These are phyloP conservation scores for Cicer chorassanicum DNA, from an alignment of 306 rosid species.

Conservation along the genomic window DNA sequence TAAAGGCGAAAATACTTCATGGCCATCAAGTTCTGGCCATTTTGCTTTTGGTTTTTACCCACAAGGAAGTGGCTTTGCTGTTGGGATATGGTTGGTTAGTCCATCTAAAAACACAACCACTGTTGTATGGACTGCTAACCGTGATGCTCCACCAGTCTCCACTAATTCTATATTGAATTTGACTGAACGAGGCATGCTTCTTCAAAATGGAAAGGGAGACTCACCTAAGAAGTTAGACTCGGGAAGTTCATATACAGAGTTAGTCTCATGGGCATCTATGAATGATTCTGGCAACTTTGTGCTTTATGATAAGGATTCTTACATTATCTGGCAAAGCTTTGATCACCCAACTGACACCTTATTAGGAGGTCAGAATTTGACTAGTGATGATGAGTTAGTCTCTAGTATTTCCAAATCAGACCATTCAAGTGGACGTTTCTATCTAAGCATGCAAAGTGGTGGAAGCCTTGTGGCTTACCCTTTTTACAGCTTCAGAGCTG, in stretches of 20 bases:
- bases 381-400: rapidly evolving
- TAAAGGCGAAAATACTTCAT: not conserved
- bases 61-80: conserved; percentile 32
- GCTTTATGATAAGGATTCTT: conserved; percentile 11
- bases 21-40: conserved; percentile 48
- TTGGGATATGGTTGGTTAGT: conserved; percentile 49
- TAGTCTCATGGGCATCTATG: conserved; percentile 39
- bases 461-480: conserved; percentile 41
- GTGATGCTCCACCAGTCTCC: conserved; percentile 14
- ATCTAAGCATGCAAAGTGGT: rapidly evolving
- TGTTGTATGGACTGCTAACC: conserved; percentile 50
- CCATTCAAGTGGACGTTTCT: conserved; percentile 43
- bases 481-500: rapidly evolving
- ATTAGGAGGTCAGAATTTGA: conserved; percentile 47
- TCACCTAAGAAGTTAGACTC: not conserved
- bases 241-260: too few relatives aligned
- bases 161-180: conserved; percentile 18
- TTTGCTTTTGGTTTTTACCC: conserved; percentile 53
- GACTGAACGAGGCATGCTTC: conserved; percentile 27
- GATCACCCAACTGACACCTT: conserved; percentile 45
- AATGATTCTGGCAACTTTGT: conserved; percentile 53
- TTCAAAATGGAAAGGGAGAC: not conserved
- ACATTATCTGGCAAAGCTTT: conserved; percentile 47
- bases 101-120: conserved; percentile 17
- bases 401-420: conserved; percentile 38